Evolutionary conservation across 371 early-diverging fungal species (phyloP), one percentile per base, ranked within the genome.

Genomic region (Mucor racemosus): DNA sequence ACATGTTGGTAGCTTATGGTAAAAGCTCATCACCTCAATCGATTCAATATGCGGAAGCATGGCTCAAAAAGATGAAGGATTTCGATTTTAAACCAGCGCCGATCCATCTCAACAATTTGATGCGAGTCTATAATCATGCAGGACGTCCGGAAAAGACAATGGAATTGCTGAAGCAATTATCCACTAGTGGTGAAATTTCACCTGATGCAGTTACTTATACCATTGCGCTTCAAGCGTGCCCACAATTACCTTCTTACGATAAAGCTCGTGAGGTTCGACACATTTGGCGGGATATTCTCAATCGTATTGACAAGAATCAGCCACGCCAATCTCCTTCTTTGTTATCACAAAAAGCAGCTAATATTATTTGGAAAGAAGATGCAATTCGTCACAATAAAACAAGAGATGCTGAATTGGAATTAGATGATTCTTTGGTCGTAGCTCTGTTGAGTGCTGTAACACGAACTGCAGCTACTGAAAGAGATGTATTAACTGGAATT

Each of bases 81-180:
- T 78, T 67, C 36, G 41, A 61, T 34, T 34, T 75, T 4, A 38
- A 65, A 42, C 74, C 76, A 0, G 68, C 65, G 10, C 39, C 67
- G 13, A 57, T 72, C 31, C 79, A 79, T 26, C 59, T 76, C 58
- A 79, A 76, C 26, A 67, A 66, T n/a, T 46, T 79, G 10, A 44
- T 79, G 42, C 46, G 39, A 53, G 75, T 76, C 0, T 79, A 76
- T 41, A 68, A 68, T 34, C 42, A 48, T 41, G 59, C 64, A 17
- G 39, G 19, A 1, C 50, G 60, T 6, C 64, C 55, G 8, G 60
- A 54, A 39, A 67, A 60, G 36, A 67, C 64, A 33, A 53, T 73
- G n/a, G 53, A 58, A 6, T 33, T 61, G 9, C 58, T 74, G 15
- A 41, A 72, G 5, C 53, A 55, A 7, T 35, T 72, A 26, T 42